phyloP scores from a whole-genome alignment of 2,329 filamentous ascomycete species.

The Aciculosporium take region DNA sequence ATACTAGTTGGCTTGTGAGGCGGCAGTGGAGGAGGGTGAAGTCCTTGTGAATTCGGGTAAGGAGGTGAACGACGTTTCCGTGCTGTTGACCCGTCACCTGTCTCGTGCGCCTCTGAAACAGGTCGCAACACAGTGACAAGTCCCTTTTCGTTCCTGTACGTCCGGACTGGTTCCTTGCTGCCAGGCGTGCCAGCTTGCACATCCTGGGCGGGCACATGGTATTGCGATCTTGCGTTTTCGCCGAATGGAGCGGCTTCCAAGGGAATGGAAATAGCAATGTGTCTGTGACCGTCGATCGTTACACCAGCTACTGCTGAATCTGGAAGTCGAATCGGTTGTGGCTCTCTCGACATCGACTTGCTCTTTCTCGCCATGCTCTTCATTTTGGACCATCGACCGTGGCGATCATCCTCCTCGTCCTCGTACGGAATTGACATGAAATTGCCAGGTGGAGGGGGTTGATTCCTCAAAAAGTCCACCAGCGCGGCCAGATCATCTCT shows the following conservation, averaged over 20 bases:
- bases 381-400: conserved; percentile 28
- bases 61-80: background rate
- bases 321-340: conserved; percentile 28
- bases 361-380: conserved; percentile 25
- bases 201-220: conserved; percentile 16
- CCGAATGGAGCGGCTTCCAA: conserved; percentile 32
- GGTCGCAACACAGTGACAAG: conserved; percentile 22
- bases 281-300: conserved; percentile 37
- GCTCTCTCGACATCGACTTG: conserved; percentile 18
- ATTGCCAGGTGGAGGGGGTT: conserved; percentile 33
- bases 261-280: conserved; percentile 49
- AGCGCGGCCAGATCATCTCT: conserved; percentile 22
- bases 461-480: conserved; percentile 35
- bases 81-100: background rate
- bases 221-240: conserved; percentile 18
- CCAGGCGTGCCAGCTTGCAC: conserved; percentile 2
- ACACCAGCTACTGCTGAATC: conserved; percentile 41
- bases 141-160: conserved; percentile 21
- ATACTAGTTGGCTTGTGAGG: conserved; percentile 8
- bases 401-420: conserved; percentile 15
- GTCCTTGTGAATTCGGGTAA: conserved; percentile 2
- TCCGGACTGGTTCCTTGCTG: conserved; percentile 13
- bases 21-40: background rate
- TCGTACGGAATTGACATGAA: conserved; percentile 31
- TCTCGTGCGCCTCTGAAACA: conserved; percentile 14